phyloP scores from a whole-genome alignment of 164 flowering plant genomes.

The Akebia trifoliata region DNA sequence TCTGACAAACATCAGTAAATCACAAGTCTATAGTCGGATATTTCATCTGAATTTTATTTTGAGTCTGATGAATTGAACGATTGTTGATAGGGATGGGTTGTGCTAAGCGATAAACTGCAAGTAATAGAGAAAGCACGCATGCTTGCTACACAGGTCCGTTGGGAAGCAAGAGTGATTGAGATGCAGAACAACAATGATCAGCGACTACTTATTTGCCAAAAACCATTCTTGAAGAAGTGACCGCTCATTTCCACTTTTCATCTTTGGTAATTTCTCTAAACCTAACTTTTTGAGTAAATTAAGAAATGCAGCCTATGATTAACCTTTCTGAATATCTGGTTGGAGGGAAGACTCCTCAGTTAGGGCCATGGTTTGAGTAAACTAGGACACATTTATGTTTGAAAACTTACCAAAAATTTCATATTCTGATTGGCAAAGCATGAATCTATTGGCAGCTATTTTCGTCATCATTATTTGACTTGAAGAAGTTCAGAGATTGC shows the following conservation, averaged over 20 bases:
- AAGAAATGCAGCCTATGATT: background rate
- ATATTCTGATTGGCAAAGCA: conserved; percentile 3
- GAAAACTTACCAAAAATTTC: background rate
- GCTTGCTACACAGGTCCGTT: conserved; percentile 63
- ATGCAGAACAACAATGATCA: conserved; percentile 82
- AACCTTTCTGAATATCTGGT: background rate
- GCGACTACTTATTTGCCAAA: conserved; percentile 89
- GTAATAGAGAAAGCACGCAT: conserved; percentile 69
- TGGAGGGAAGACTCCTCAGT: background rate
- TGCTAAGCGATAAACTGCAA: conserved; percentile 63
- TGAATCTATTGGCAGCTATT: background rate
- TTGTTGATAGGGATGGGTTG: conserved; percentile 77
- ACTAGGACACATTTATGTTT: background rate
- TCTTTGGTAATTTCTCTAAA: conserved; percentile 5
- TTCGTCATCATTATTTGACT: conserved; percentile 5
- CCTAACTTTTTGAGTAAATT: background rate
- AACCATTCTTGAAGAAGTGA: conserved; percentile 84
- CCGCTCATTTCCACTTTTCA: background rate
- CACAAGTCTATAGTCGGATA: too few species aligned
- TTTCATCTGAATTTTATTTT: too few species aligned
- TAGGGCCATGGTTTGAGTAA: background rate
- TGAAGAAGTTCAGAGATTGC: background rate
- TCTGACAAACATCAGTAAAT: too few species aligned
- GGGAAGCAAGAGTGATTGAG: conserved; percentile 96
- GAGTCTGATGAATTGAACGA: conserved; percentile 1